Evolutionary conservation across 352 stramenopile genomes (phyloP), one percentile per base, ranked within the genome.

Genomic region (Phytophthora macrochlamydospora): DNA sequence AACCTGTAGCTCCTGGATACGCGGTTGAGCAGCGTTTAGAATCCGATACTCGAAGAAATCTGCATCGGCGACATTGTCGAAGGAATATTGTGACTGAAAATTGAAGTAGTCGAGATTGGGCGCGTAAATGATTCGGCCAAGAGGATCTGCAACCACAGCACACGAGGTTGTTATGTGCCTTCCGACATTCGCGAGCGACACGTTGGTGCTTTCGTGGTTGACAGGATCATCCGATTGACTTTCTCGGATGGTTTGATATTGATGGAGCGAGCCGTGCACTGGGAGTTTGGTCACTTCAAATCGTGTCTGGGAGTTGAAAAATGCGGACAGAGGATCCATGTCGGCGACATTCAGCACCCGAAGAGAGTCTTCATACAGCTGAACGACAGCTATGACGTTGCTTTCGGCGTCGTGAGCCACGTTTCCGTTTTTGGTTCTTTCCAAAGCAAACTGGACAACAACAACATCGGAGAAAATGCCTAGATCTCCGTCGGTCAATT

Each of bases 31-130:
- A 31, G 51, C 28, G 46, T 74, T 65, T 7, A 55, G 7, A 18
- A 72, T 50, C 1, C 78, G 57, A 33, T 83, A 89, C 43, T 76
- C 74, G 42, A 89, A 80, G 30, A 51, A 73, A 44, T 87, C 60
- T 12, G 35, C 31, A 37, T 24, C n/a, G 12, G 28, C 55, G 28
- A 46, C 35, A 38, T 29, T 14, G 3, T n/a, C 30, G 30, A 61
- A 58, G 6, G 24, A 46, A 42, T 42, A 31, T 0, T 54, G 44
- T 33, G 63, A 13, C 8, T 76, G 31, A 3, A 62, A 7, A 49
- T 88, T 89, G 62, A 79, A 89, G 53, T 91, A 91, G 64, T 91
- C 68, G 1, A 56, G 64, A 3, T 85, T 48, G 4, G 79, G 82
- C 3, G 76, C 52, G 55, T 85, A 91, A 37, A 91, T 24, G 31